These are phyloP conservation scores for Pseudonitzschia delicatissima DNA, from an alignment of 108 stramenopile genomes.

Conservation along the genomic window DNA sequence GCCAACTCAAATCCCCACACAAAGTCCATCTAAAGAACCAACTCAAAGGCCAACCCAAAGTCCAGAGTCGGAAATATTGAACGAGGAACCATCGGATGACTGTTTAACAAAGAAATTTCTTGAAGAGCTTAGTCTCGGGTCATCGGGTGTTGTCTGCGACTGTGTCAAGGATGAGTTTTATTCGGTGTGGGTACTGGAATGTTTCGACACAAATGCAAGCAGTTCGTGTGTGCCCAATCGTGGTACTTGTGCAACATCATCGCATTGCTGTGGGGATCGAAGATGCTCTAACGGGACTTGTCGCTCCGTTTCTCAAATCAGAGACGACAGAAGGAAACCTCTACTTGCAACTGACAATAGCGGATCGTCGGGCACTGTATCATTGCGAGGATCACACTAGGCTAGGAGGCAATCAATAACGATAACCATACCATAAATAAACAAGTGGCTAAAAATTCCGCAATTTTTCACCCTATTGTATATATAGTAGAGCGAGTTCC, in stretches of 20 bases:
- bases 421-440: no score
- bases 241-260: background rate
- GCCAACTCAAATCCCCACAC: background rate
- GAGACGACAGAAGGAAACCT: background rate
- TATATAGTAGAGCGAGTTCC: no score
- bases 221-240: background rate
- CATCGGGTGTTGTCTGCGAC: conserved; percentile 4
- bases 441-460: no score
- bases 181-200: background rate
- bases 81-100: no score
- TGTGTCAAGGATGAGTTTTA: background rate
- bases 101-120: background rate
- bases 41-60: no score
- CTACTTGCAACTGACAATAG: background rate
- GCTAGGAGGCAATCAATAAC: no score
- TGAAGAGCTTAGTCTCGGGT: conserved; percentile 3
- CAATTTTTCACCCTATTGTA: no score
- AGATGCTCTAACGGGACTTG: background rate
- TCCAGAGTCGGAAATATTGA: no score
- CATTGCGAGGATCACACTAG: no score
- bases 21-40: no score
- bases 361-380: background rate
- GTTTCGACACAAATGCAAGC: background rate
- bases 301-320: background rate
- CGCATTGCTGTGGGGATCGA: background rate